phyloP scores from a whole-genome alignment of 768 basidiomycete genomes.

The Xerocomus brunneocitrinus region DNA sequence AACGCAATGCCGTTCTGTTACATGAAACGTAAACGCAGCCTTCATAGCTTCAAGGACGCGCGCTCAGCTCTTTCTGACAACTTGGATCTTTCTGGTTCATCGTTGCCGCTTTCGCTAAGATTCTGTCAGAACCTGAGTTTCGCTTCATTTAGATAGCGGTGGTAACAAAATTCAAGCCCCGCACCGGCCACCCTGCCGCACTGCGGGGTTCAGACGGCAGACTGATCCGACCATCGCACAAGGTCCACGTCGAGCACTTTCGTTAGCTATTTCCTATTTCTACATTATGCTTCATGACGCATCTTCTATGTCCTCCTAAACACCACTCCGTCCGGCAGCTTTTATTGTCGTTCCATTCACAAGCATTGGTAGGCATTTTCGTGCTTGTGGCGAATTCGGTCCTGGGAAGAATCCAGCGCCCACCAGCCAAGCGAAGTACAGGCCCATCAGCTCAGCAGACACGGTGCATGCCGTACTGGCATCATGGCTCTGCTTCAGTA shows the following conservation, averaged over 20 bases:
- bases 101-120: background rate
- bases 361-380: constrained; percentile 49
- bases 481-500: constrained; percentile 46
- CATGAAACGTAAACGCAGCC: constrained; percentile 4
- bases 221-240: background rate
- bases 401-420: constrained; percentile 74
- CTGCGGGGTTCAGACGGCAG: background rate
- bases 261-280: background rate
- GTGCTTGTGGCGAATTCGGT: constrained; percentile 38
- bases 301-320: constrained; percentile 24
- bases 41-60: background rate
- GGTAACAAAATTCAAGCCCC: background rate
- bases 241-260: background rate
- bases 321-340: constrained; percentile 68
- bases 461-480: constrained; percentile 52
- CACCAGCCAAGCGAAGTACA: constrained; percentile 91
- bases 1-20: background rate
- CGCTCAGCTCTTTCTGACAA: background rate
- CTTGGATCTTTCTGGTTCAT: background rate
- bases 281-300: background rate
- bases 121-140: background rate
- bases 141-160: background rate
- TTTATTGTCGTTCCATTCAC: constrained; percentile 38
- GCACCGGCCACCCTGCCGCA: background rate
- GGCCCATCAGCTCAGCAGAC: constrained; percentile 69